Percentiles rank a stretch among this genome's conserved stretches.
phyloP scores from a whole-genome alignment of 2,329 filamentous ascomycete species.

The Hypomyces perniciosus region DNA sequence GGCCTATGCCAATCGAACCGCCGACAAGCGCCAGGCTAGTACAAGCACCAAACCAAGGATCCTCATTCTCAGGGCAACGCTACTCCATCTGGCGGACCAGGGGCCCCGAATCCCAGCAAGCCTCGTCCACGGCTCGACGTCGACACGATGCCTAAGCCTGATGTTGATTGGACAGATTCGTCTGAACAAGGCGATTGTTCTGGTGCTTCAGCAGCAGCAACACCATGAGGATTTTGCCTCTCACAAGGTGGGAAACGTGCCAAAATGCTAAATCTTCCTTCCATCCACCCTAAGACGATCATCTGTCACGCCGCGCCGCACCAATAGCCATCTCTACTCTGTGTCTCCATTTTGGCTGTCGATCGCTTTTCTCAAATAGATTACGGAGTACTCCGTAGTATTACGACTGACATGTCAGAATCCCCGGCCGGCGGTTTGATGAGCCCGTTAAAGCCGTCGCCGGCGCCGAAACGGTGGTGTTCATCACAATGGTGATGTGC shows the following conservation, averaged over 20 bases:
- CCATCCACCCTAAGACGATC: not conserved
- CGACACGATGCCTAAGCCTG: not conserved
- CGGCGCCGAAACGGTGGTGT: not conserved
- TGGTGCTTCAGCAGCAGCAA: not conserved
- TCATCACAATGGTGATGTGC: not conserved
- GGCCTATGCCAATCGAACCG: not conserved
- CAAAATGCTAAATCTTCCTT: not conserved
- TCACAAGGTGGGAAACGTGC: too few relatives aligned
- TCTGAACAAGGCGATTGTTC: not conserved
- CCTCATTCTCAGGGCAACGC: too few relatives aligned
- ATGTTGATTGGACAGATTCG: slow-evolving; percentile 2
- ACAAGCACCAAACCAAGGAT: too few relatives aligned
- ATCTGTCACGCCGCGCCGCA: not conserved
- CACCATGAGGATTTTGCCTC: not conserved
- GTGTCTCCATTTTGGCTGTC: not conserved
- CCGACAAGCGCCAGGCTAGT: not conserved
- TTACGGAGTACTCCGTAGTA: not conserved
- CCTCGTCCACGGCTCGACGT: not conserved
- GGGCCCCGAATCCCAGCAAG: slow-evolving; percentile 1
- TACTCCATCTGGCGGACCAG: not conserved
- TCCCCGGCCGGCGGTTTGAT: not conserved
- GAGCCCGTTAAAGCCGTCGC: not conserved
- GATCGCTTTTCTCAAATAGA: not conserved
- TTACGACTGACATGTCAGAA: too few relatives aligned
- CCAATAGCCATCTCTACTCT: not conserved